Evolutionary conservation across 2,329 filamentous ascomycete species (phyloP).

Genomic region (Neofusicoccum kwambonambiense): DNA sequence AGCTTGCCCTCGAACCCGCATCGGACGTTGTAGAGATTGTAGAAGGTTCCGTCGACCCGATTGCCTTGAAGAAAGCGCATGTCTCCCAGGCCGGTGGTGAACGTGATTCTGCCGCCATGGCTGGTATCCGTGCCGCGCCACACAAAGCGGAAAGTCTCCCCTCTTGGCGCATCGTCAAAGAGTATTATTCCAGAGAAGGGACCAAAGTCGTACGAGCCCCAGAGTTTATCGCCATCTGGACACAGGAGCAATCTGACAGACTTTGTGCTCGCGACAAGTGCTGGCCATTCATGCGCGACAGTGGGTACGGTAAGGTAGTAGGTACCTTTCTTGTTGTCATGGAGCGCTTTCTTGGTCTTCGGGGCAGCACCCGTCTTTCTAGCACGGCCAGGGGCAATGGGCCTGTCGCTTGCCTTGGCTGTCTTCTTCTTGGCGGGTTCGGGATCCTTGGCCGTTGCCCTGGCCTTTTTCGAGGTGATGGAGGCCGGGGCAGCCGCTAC

Average conservation of each 20-base stretch:
- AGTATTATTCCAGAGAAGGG: not conserved
- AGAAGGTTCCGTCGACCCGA: not conserved
- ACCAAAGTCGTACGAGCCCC: slow-evolving; percentile 1
- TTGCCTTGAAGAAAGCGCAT: not conserved
- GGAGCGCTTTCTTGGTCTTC: not conserved
- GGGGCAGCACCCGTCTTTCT: not conserved
- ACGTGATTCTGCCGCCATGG: not conserved
- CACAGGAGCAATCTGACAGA: not conserved
- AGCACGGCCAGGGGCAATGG: no score
- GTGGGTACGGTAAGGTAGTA: not conserved
- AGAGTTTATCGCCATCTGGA: not conserved
- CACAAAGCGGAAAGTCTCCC: not conserved
- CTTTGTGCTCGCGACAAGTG: not conserved
- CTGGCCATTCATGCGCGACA: not conserved
- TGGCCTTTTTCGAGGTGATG: not conserved
- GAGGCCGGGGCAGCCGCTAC: not conserved
- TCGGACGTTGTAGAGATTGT: not conserved
- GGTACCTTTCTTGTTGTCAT: not conserved
- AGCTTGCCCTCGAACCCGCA: not conserved
- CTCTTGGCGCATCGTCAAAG: not conserved
- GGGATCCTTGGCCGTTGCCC: not conserved
- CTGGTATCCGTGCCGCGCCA: slow-evolving; percentile 4
- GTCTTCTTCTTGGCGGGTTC: not conserved
- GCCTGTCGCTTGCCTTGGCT: no score
- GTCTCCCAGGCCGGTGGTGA: not conserved